Conservation (phyloP, 225 moss, liverwort and hornwort genomes). For the Physcomitrium patens region DNA sequence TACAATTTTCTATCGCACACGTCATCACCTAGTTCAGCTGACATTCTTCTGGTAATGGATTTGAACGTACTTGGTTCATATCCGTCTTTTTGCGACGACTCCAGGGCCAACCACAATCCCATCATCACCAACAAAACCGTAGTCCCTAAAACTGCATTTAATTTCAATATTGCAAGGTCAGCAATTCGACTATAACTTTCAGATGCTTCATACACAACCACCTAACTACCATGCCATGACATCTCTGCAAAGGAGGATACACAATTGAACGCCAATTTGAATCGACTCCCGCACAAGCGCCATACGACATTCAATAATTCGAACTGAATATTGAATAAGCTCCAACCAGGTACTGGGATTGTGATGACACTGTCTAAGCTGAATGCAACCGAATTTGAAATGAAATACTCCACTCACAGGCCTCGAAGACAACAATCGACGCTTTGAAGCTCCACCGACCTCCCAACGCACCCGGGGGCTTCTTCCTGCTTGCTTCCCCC, state of each 20-base stretch:
- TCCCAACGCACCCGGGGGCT: conserved; percentile 17
- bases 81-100: conserved; percentile 3
- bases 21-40: conserved; percentile 18
- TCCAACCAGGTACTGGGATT: neutral
- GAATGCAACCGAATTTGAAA: neutral
- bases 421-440: conserved; percentile 42
- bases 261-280: neutral
- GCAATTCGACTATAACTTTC: neutral
- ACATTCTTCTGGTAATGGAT: conserved; percentile 8
- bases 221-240: neutral
- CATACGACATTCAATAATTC: neutral
- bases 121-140: conserved; percentile 43
- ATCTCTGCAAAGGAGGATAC: neutral
- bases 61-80: neutral
- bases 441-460: conserved; percentile 21
- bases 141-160: conserved; percentile 43
- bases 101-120: conserved; percentile 36
- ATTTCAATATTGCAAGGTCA: conserved; percentile 10
- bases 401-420: conserved; percentile 31
- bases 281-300: neutral
- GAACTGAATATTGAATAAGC: neutral
- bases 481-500: conserved; percentile 32
- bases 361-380: neutral
- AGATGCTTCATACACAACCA: neutral
- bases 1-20: conserved; percentile 69